phyloP scores from a whole-genome alignment of 345 rosid genomes.

The Gossypioides kirkii region DNA sequence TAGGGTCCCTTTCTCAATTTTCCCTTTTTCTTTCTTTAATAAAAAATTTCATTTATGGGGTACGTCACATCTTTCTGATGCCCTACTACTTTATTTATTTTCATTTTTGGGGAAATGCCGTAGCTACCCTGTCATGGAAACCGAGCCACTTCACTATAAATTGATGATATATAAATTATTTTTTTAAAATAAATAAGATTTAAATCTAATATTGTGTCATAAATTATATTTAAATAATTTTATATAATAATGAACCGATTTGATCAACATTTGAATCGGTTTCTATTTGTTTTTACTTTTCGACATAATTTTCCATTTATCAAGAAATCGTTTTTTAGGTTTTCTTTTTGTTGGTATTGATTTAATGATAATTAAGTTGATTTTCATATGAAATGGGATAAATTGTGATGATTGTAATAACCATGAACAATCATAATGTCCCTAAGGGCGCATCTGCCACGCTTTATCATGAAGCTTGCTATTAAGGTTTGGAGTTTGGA shows the following conservation, averaged over 20 bases:
- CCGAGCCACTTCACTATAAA: too few species aligned
- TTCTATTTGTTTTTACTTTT: too few species aligned
- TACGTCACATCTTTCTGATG: slow-evolving; percentile 13
- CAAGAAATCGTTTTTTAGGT: background rate
- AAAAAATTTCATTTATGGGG: slow-evolving; percentile 3
- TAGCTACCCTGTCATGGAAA: background rate
- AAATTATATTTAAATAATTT: too few species aligned
- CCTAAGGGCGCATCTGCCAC: background rate
- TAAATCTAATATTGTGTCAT: too few species aligned
- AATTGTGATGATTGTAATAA: background rate
- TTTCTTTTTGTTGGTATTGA: background rate
- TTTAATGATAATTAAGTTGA: background rate
- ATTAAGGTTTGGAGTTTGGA: background rate
- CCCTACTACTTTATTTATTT: background rate
- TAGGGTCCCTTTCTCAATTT: background rate
- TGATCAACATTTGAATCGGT: too few species aligned
- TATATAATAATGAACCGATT: too few species aligned
- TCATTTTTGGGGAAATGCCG: background rate
- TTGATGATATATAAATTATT: too few species aligned
- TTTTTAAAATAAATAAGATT: too few species aligned
- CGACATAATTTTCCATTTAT: too few species aligned
- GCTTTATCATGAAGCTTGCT: background rate
- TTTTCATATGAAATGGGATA: background rate
- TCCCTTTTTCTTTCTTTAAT: background rate
- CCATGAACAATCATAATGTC: background rate